Evolutionary conservation across 2,329 filamentous ascomycete species (phyloP).

Genomic region (Talaromyces rugulosus): DNA sequence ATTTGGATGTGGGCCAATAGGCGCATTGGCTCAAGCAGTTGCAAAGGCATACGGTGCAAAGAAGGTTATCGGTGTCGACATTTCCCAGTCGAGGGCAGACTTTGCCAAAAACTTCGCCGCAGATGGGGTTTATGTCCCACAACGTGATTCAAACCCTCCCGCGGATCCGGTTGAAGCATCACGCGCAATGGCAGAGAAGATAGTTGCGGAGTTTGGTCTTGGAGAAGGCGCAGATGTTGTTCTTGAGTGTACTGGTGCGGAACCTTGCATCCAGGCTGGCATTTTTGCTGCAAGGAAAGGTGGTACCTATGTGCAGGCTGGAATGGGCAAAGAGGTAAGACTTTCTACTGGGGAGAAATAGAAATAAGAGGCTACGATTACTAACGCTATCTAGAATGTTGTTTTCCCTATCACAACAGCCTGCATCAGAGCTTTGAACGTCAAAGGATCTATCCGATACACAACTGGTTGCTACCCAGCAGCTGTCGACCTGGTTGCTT

Average conservation of each 20-base stretch:
- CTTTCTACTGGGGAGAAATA: background rate
- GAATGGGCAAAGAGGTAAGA: constrained; percentile 44
- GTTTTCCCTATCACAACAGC: constrained; percentile 49
- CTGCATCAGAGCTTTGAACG: constrained; percentile 45
- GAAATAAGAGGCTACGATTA: background rate
- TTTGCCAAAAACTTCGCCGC: constrained; percentile 46
- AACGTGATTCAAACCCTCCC: background rate
- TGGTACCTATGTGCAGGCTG: constrained; percentile 50
- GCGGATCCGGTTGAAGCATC: constrained; percentile 27
- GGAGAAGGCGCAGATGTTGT: constrained; percentile 48
- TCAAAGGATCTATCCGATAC: constrained; percentile 52
- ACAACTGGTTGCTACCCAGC: constrained; percentile 47
- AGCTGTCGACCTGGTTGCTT: constrained; percentile 48
- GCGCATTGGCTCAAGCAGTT: constrained; percentile 45
- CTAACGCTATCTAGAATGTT: constrained; percentile 32
- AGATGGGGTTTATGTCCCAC: constrained; percentile 41
- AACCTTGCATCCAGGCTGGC: constrained; percentile 47
- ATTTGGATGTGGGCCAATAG: constrained; percentile 51
- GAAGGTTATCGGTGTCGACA: constrained; percentile 47
- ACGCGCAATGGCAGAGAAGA: constrained; percentile 32
- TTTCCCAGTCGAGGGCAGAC: constrained; percentile 37
- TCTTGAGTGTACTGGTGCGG: constrained; percentile 46
- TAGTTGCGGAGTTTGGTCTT: constrained; percentile 37
- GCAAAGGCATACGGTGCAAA: constrained; percentile 44
- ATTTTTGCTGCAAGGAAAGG: constrained; percentile 44